Evolutionary conservation across 1,139 yeast species (phyloP), one percentile per base, ranked within the genome.

Genomic region (Arxiozyma bovina): DNA sequence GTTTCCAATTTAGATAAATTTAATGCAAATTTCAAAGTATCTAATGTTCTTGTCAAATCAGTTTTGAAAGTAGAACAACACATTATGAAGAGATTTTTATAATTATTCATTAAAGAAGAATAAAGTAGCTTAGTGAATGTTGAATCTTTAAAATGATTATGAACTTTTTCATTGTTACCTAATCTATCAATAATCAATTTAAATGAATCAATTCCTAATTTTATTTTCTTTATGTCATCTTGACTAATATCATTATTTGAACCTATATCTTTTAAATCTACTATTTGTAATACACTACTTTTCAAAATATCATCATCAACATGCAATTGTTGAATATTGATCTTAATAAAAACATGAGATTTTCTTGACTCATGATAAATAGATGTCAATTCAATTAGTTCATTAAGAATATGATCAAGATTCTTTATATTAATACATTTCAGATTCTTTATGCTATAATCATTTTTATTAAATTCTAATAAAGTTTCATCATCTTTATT

Each of bases 31-130:
- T 96, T 71, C 54, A 90, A 72, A 0, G 96, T 85, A 6, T 93
- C 83, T 17, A 88, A 60, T 0, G 96, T 87, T 65, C 89, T 96
- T 21, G 72, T 67, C 55, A 78, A 85, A 64, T 89, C 83, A 42
- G 69, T 65, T 0, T 76, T 68, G 0, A 87, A 78, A 0, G 93
- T 88, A 0, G 96, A 86, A 60, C 96, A 86, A 61, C 85, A 87
- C 50, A 90, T 77, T 42, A 90, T 83, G 52, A 90, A 74, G 1
- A 89, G 81, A 0, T 96, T 90, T 55, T 93, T 74, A 1, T 94
- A 83, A 67, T 90, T 89, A 1, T 96, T 96, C 3, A 96, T 96
- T 27, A 90, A 73, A 0, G 95, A 83, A 63, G 88, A 95, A 67
- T 88, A 95, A 46, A 90, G 71, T 17, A 90, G 82, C 57, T 96